phyloP scores from a whole-genome alignment of 495 filamentous ascomycete genomes.

The Filosporella fistucella region DNA sequence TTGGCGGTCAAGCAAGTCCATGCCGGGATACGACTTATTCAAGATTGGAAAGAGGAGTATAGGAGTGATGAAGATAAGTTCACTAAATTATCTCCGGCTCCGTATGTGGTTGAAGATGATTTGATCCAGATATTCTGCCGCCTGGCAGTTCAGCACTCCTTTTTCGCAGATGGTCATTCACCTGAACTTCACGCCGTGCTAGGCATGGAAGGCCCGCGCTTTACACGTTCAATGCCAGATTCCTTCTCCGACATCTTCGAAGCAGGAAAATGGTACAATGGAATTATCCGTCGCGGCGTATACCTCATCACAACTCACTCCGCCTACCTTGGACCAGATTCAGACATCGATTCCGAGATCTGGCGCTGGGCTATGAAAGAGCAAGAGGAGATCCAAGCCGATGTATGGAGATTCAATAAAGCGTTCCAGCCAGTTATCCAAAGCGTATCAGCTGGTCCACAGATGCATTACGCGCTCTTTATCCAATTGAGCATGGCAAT shows the following conservation, averaged over 20 bases:
- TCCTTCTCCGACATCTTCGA: conserved; percentile 12
- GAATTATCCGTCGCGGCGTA: conserved; percentile 11
- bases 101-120: conserved; percentile 12
- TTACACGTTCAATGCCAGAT: conserved; percentile 12
- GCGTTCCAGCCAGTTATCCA: conserved; percentile 5
- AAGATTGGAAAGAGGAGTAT: conserved; percentile 15
- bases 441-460: conserved; percentile 1
- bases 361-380: conserved; percentile 13
- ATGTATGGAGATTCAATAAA: conserved; percentile 13
- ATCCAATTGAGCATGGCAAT: conserved; percentile 10
- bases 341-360: conserved; percentile 6
- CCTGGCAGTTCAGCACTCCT: conserved; percentile 12
- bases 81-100: conserved; percentile 9
- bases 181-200: conserved; percentile 11
- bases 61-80: conserved; percentile 6
- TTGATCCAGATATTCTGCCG: conserved; percentile 12
- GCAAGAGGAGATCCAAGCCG: conserved; percentile 12
- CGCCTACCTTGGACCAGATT: conserved; percentile 6
- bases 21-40: conserved; percentile 12
- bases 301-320: conserved; percentile 12
- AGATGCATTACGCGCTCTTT: conserved; percentile 14
- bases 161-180: conserved; percentile 13
- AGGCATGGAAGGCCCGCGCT: conserved; percentile 7
- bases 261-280: conserved; percentile 13
- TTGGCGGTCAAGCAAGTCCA: conserved; percentile 11